These are phyloP conservation scores for Jasminum sambac DNA, from an alignment of 257 asterid species.

Conservation along the genomic window DNA sequence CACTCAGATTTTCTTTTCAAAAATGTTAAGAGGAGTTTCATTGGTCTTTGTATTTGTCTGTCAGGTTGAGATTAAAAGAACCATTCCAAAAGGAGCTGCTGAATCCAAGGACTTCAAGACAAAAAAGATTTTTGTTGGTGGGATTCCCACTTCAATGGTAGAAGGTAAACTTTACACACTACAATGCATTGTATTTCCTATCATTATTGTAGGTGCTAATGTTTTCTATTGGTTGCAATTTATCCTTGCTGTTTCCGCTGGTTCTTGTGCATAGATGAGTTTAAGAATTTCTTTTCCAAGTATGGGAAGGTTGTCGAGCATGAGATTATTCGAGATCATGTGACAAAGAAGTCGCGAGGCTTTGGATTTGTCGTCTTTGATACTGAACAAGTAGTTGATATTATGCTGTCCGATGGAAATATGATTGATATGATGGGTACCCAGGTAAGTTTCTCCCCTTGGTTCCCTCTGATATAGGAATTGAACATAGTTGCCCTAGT, in stretches of 20 bases:
- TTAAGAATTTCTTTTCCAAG: constrained; percentile 78
- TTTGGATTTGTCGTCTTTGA: constrained; percentile 93
- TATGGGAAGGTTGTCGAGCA: constrained; percentile 82
- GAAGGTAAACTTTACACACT: constrained; percentile 53
- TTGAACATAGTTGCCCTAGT: constrained; percentile 20
- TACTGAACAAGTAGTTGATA: constrained; percentile 79
- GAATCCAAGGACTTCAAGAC: constrained; percentile 88
- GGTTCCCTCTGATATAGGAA: constrained; percentile 15
- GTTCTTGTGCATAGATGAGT: constrained; percentile 51
- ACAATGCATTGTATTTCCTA: neutral
- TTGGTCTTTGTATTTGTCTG: neutral
- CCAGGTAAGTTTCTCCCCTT: constrained; percentile 53
- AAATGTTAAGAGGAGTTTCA: neutral
- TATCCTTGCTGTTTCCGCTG: neutral
- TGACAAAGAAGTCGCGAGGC: constrained; percentile 88
- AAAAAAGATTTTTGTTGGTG: constrained; percentile 90
- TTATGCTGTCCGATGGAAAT: constrained; percentile 69
- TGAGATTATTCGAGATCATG: constrained; percentile 87
- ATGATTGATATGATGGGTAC: constrained; percentile 93
- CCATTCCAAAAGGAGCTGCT: constrained; percentile 86
- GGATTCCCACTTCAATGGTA: constrained; percentile 71
- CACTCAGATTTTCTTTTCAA: neutral
- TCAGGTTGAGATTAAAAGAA: constrained; percentile 96
- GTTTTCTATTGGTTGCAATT: neutral
- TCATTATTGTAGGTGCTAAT: neutral